A percentile compares a stretch with the other conserved stretches of the same genome.
phyloP scores from a whole-genome alignment of 2,329 filamentous ascomycete species.

The Pseudocercospora eumusae region DNA sequence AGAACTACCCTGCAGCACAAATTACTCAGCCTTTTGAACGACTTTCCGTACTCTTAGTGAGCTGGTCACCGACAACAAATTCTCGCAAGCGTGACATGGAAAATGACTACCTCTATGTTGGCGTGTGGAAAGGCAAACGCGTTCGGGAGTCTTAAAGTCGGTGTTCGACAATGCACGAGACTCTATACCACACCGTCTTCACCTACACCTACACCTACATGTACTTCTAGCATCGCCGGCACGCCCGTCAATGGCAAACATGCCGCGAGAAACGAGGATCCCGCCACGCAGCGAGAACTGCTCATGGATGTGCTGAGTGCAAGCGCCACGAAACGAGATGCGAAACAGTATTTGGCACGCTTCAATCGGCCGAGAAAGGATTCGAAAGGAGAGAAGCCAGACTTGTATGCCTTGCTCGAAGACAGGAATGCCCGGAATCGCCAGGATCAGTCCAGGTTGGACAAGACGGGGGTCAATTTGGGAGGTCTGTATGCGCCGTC shows the following conservation, averaged over 20 bases:
- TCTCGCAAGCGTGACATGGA: conserved; percentile 31
- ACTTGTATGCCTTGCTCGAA: conserved; percentile 25
- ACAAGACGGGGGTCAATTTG: conserved; percentile 59
- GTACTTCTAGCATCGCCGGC: no score
- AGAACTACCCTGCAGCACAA: conserved; percentile 5
- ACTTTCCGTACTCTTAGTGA: background rate
- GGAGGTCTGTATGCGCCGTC: conserved; percentile 62
- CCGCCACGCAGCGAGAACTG: conserved; percentile 59
- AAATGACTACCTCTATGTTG: conserved; percentile 42
- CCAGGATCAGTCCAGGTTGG: conserved; percentile 34
- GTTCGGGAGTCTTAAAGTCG: conserved; percentile 32
- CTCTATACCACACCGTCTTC: conserved; percentile 20
- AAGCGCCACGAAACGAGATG: conserved; percentile 88
- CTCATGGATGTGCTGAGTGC: conserved; percentile 84
- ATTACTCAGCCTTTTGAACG: background rate
- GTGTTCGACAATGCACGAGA: conserved; percentile 21
- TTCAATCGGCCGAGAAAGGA: conserved; percentile 58
- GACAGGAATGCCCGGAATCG: conserved; percentile 30
- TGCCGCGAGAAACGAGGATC: conserved; percentile 28
- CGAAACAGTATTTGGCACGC: conserved; percentile 85
- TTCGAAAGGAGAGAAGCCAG: conserved; percentile 42
- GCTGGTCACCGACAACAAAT: background rate
- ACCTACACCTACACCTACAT: no score
- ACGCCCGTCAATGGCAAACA: conserved; percentile 30
- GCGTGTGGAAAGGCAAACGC: conserved; percentile 41